Conservation (phyloP, 306 rosid genomes). For the Rosa multiflora region DNA sequence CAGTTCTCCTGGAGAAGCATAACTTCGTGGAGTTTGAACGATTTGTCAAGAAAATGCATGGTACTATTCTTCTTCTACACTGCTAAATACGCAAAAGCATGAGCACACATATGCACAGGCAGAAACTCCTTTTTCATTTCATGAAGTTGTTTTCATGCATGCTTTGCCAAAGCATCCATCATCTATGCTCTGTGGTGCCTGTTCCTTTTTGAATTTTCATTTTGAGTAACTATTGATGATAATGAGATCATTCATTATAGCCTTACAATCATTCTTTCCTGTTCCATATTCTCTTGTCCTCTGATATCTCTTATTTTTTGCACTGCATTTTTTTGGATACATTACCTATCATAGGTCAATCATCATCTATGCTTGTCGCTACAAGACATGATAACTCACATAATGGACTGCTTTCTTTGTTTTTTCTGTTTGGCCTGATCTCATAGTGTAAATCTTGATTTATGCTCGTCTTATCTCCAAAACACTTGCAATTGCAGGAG, state of each 20-base stretch:
- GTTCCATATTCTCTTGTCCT: not conserved
- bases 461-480: not conserved
- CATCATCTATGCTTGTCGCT: not conserved
- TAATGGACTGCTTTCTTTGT: not conserved
- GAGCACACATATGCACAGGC: not conserved
- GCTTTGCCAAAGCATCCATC: not conserved
- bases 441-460: not conserved
- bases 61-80: constrained; percentile 17
- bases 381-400: not conserved
- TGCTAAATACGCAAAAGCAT: not conserved
- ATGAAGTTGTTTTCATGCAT: not conserved
- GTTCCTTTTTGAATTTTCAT: not conserved
- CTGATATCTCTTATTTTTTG: not conserved
- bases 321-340: not conserved
- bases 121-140: not conserved
- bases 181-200: not conserved
- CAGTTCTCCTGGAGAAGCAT: constrained; percentile 32
- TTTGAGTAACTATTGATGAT: not conserved
- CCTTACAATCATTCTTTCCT: not conserved
- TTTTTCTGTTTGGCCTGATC: not conserved
- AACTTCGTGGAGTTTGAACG: constrained; percentile 37
- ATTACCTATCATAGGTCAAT: not conserved
- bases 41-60: constrained; percentile 47
- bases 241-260: not conserved
- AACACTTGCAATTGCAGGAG: constrained; percentile 25